Evolutionary conservation across 768 basidiomycete species (phyloP).

Genomic region (Agrocybe chaxingu): DNA sequence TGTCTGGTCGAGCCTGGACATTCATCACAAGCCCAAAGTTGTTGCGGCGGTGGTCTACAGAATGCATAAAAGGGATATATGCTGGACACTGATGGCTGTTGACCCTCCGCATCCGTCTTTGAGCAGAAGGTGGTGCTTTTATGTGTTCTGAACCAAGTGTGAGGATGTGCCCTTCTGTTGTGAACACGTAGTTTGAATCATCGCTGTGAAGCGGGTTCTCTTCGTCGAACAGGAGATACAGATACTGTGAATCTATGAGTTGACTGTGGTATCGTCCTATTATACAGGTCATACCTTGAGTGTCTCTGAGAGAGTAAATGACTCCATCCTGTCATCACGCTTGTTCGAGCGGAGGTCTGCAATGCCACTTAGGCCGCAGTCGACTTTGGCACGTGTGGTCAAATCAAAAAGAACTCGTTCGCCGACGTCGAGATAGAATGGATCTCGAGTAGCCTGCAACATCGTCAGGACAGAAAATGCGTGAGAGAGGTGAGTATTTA

Average conservation of each 20-base stretch:
- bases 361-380: slow-evolving; percentile 84
- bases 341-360: slow-evolving; percentile 73
- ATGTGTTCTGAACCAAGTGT: slow-evolving; percentile 55
- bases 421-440: slow-evolving; percentile 90
- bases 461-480: slow-evolving; percentile 8
- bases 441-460: slow-evolving; percentile 82
- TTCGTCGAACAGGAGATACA: slow-evolving; percentile 91
- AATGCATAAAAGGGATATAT: slow-evolving; percentile 48
- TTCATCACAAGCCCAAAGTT: slow-evolving; percentile 56
- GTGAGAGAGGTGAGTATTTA: slow-evolving; percentile 29
- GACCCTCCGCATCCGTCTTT: slow-evolving; percentile 57
- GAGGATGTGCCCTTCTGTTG: slow-evolving; percentile 93
- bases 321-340: slow-evolving; percentile 95
- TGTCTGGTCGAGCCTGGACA: slow-evolving; percentile 69
- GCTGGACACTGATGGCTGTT: slow-evolving; percentile 74
- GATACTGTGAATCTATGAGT: slow-evolving; percentile 55
- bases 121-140: slow-evolving; percentile 52
- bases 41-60: slow-evolving; percentile 26
- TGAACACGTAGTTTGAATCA: slow-evolving; percentile 87
- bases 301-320: slow-evolving; percentile 91
- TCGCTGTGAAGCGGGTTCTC: slow-evolving; percentile 69
- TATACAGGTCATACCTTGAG: slow-evolving; percentile 57
- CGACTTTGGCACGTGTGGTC: slow-evolving; percentile 67
- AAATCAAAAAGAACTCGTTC: slow-evolving; percentile 82
- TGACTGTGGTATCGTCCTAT: too few species aligned